phyloP scores from a whole-genome alignment of 2,329 filamentous ascomycete genomes.

The Penicillium decumbens region DNA sequence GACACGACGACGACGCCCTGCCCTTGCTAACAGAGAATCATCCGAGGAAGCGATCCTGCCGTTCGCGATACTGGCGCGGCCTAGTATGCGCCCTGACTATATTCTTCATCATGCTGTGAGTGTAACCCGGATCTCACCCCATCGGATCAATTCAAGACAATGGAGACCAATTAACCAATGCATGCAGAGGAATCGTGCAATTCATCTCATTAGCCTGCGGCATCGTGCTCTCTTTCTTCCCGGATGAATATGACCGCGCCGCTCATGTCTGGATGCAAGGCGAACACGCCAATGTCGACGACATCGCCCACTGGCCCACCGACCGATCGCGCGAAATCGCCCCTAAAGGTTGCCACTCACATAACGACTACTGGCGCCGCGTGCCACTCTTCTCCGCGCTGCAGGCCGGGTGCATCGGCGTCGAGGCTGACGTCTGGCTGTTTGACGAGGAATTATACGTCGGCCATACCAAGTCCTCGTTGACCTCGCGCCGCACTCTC shows the following conservation, averaged over 20 bases:
- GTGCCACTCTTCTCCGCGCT: conserved; percentile 55
- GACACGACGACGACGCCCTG: conserved; percentile 2
- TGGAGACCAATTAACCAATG: conserved; percentile 4
- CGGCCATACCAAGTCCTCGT: conserved; percentile 48
- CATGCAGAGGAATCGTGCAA: conserved; percentile 38
- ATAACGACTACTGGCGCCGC: conserved; percentile 57
- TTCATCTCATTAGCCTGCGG: conserved; percentile 38
- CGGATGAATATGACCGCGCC: conserved; percentile 39
- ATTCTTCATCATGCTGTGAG: conserved; percentile 36
- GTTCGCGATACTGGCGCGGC: conserved; percentile 16
- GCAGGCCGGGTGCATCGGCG: conserved; percentile 51
- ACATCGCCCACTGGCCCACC: conserved; percentile 42
- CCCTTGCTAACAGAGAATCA: conserved; percentile 10
- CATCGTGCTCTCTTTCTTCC: conserved; percentile 40
- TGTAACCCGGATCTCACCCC: not conserved
- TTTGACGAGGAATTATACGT: conserved; percentile 52
- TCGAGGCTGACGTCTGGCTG: conserved; percentile 57
- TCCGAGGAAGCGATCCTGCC: conserved; percentile 14
- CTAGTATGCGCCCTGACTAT: conserved; percentile 18
- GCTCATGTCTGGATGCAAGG: conserved; percentile 40
- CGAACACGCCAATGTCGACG: conserved; percentile 36
- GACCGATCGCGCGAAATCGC: conserved; percentile 49
- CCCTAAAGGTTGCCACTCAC: conserved; percentile 52
- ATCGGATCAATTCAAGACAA: not conserved
- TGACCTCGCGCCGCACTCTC: conserved; percentile 48